Conservation (phyloP, 2,329 filamentous ascomycete genomes). For the Lachnellula occidentalis region DNA sequence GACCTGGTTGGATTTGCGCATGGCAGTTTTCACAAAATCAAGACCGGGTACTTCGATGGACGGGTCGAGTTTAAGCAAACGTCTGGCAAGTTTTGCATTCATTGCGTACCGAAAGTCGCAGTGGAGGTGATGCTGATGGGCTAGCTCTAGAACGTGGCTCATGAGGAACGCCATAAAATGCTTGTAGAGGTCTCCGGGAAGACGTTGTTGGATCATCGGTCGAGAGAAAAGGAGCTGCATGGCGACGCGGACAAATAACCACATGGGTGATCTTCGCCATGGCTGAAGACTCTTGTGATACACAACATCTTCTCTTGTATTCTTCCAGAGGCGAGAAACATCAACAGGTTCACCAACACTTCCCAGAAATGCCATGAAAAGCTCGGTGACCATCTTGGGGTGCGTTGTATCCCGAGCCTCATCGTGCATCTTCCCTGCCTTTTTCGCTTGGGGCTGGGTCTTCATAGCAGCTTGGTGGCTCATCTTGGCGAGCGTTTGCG, state of each 20-base stretch:
- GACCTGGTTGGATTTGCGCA: not conserved
- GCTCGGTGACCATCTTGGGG: constrained; percentile 47
- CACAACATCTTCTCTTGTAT: constrained; percentile 49
- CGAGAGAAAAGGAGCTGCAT: constrained; percentile 34
- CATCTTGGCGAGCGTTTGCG: constrained; percentile 6
- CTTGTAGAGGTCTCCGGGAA: constrained; percentile 39
- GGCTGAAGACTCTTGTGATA: constrained; percentile 34
- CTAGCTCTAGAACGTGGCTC: constrained; percentile 30
- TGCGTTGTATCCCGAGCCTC: constrained; percentile 45
- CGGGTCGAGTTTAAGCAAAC: constrained; percentile 36
- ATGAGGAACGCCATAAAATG: constrained; percentile 44
- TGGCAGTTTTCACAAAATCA: not conserved
- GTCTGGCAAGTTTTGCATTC: constrained; percentile 40
- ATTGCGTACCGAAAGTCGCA: constrained; percentile 35
- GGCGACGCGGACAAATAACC: constrained; percentile 49
- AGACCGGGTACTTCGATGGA: not conserved
- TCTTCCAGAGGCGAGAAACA: constrained; percentile 39
- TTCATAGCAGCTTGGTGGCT: not conserved
- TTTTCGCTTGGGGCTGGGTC: not conserved
- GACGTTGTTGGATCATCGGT: not conserved
- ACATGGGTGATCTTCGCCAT: constrained; percentile 49
- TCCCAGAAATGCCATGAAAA: constrained; percentile 40
- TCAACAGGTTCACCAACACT: constrained; percentile 32
- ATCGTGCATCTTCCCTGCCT: not conserved
- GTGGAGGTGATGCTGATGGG: constrained; percentile 9